Evolutionary conservation across 2,329 filamentous ascomycete species (phyloP), one percentile per base, ranked within the genome.

Genomic region (Pestalotiopsis sp.): DNA sequence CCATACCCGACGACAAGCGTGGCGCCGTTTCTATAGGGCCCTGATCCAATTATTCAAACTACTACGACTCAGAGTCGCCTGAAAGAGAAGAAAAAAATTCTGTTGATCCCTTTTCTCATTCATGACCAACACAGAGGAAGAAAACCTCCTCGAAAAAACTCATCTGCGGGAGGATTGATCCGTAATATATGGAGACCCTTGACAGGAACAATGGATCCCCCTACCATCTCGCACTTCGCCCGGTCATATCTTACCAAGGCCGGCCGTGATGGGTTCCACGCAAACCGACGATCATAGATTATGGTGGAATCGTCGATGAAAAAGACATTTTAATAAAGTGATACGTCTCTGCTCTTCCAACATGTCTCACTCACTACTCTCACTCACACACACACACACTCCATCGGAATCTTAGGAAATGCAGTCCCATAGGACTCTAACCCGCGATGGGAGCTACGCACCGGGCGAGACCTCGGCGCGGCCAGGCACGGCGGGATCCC

Each of bases 221-320:
- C 45, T n/a, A n/a, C 45, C n/a, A 9, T 17, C 17, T n/a, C 20
- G 45, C 45, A 52, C 4, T n/a, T 52, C 20, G 45, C 17, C 17
- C 7, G 45, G 45, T 52, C 45, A 52, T 52, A 59, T 20, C 57
- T 11, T 9, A 25, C n/a, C 56, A 27, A 13, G 57, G 23, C 57
- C 57, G 45, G 45, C 45, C 45, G 45, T 9, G 17, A 52, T 23
- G 17, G 45, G 45, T 52, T 52, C 45, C 45, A 52, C 45, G 45
- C 45, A 52, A 9, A 52, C 20, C 57, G 57, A 59, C 57, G 57
- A 59, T 59, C 57, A 59, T 27, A 59, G 57, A 59, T 59, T 27
- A 36, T 14, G 27, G 57, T 59, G 57, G 57, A 59, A 59, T 59
- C 57, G 25, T 13, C 27, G 57, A 59, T 36, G 27, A 12, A 59